Evolutionary conservation across 176 grass and related monocot genomes (phyloP).

Genomic region (Thalia dealbata): DNA sequence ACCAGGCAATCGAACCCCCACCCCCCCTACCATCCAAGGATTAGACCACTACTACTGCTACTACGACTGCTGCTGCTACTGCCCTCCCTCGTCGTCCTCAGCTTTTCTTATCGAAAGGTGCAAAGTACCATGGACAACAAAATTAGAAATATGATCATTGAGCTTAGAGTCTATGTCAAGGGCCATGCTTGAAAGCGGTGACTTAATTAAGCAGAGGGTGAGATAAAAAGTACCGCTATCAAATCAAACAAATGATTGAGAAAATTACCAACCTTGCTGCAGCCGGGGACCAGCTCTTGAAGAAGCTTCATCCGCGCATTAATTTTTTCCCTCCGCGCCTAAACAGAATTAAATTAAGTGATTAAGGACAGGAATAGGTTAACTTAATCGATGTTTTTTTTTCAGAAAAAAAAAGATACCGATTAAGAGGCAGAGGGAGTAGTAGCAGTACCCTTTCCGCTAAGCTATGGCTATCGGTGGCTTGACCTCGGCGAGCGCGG

Average conservation of each 20-base stretch:
- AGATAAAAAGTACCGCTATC: background rate
- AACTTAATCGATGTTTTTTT: background rate
- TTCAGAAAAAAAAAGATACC: background rate
- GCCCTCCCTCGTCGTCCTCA: background rate
- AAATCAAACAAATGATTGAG: background rate
- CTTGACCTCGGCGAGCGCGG: constrained; percentile 19
- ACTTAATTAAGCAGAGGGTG: background rate
- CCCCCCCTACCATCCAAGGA: background rate
- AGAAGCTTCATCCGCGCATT: constrained; percentile 22
- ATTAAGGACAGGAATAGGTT: too few relatives aligned
- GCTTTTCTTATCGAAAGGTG: background rate
- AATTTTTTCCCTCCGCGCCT: constrained; percentile 23
- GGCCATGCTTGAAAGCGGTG: background rate
- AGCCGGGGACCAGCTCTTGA: constrained; percentile 19
- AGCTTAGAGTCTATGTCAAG: background rate
- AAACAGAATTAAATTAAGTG: background rate
- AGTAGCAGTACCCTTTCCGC: constrained; percentile 20
- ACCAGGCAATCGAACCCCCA: background rate
- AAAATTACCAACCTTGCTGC: constrained; percentile 17
- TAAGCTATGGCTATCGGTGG: constrained; percentile 21
- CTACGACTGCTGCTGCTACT: background rate
- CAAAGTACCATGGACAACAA: background rate
- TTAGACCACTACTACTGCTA: background rate
- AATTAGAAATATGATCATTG: background rate
- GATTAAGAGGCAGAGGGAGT: background rate